Base-by-base conservation (phyloP, 164 flowering plant genomes). In the Vitis rupestris region DNA sequence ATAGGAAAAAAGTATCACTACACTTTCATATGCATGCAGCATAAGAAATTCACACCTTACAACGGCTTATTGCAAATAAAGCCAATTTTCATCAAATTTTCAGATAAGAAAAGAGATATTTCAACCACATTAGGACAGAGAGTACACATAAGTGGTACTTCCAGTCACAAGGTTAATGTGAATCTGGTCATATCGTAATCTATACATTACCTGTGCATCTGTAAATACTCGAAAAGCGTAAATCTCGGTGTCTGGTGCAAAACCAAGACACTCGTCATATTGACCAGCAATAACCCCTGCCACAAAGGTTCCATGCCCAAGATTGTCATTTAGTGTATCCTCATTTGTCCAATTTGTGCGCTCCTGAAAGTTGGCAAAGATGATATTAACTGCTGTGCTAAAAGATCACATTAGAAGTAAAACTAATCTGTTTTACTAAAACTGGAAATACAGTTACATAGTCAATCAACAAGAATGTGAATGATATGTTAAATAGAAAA, bases 231-330 rank as follows among this genome's bases (percentile, higher is more conserved):
- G 94, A 74, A 86, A 95, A 51, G 99, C 99, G 82, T 95, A 95
- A 37, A 95, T 87, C 79, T 95, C 98, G 2, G 99, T 82, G 70
- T 95, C 99, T 6, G 99, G 97, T 59, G 99, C 98, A 89, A 95
- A 95, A 50, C 99, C 99, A 70, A 91, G 88, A 75, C 99, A 95
- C 72, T 93, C 98, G 50, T 82, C 76, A 76, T 93, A 90, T 81
- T 82, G 83, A 77, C 99, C 98, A 80, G 98, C 98, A 77, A 95
- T 82, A 70, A 95, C 98, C 63, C 99, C 99, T 16, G 99, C 98
- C 53, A 95, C 99, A 81, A 95, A 93, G 62, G 99, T 95, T 64
- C 99, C 99, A 82, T 95, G 99, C 30, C 99, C 99, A 78, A 95
- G 98, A 82, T 93, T 95, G 81, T 95, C 99, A 85, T 95, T 95